These are phyloP conservation scores for Buddleja alternifolia DNA, from an alignment of 257 asterid genomes.

Conservation along the genomic window DNA sequence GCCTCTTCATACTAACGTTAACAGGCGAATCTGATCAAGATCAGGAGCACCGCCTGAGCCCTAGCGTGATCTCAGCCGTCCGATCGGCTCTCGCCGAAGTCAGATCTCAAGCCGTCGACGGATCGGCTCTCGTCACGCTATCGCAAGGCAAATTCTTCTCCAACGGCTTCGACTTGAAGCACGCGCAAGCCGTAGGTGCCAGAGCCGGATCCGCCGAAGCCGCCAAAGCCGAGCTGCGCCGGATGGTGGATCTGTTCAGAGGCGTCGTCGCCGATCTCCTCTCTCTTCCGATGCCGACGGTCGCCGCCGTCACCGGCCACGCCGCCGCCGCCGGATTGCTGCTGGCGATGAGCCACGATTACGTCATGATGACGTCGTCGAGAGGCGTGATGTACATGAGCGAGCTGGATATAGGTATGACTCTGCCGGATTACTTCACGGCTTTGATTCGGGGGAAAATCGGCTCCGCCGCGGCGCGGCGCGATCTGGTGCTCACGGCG, in stretches of 20 bases:
- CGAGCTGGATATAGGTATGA: slow-evolving; percentile 83
- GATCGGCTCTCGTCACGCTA: slow-evolving; percentile 73
- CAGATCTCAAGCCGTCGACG: slow-evolving; percentile 60
- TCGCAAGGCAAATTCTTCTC: slow-evolving; percentile 83
- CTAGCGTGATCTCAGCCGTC: slow-evolving; percentile 59
- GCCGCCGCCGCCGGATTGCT: slow-evolving; percentile 86
- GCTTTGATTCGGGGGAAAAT: slow-evolving; percentile 60
- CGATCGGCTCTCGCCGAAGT: slow-evolving; percentile 59
- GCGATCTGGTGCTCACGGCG: slow-evolving; percentile 57
- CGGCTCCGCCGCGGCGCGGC: slow-evolving; percentile 43
- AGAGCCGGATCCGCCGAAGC: slow-evolving; percentile 48
- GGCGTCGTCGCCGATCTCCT: slow-evolving; percentile 69
- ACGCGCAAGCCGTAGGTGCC: slow-evolving; percentile 67
- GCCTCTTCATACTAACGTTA: slow-evolving; percentile 60
- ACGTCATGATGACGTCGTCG: slow-evolving; percentile 61
- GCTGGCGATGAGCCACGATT: slow-evolving; percentile 77
- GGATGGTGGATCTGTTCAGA: slow-evolving; percentile 62
- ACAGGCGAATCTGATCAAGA: slow-evolving; percentile 49
- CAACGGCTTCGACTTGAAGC: slow-evolving; percentile 77
- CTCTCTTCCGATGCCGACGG: slow-evolving; percentile 77
- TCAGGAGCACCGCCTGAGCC: slow-evolving; percentile 74
- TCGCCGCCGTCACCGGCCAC: slow-evolving; percentile 84
- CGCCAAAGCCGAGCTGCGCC: slow-evolving; percentile 46
- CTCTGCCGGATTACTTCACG: slow-evolving; percentile 72
- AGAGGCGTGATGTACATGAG: slow-evolving; percentile 78